Evolutionary conservation across 768 basidiomycete species (phyloP).

Genomic region (Amanita rubescens): DNA sequence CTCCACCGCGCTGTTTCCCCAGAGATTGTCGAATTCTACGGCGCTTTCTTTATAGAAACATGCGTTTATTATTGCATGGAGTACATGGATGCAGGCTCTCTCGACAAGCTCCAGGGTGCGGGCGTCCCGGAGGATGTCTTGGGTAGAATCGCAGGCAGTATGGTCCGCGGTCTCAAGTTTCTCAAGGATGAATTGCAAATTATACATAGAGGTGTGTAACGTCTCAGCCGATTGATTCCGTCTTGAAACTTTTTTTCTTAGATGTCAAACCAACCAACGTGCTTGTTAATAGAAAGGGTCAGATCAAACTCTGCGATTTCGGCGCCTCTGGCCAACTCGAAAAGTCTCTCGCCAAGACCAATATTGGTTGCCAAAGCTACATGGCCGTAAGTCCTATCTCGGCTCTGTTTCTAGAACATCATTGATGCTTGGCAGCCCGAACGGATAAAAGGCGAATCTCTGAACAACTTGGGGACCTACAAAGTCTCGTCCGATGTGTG

Average conservation of each 20-base stretch:
- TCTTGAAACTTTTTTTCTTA: constrained; percentile 39
- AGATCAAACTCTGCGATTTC: constrained; percentile 95
- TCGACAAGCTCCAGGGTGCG: constrained; percentile 68
- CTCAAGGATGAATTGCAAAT: constrained; percentile 92
- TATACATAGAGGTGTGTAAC: constrained; percentile 42
- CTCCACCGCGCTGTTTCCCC: constrained; percentile 88
- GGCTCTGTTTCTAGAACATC: neutral
- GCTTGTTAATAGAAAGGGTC: constrained; percentile 79
- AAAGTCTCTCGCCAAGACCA: constrained; percentile 93
- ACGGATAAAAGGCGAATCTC: constrained; percentile 91
- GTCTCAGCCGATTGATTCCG: neutral
- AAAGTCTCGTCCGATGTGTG: constrained; percentile 97
- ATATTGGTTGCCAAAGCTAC: constrained; percentile 97
- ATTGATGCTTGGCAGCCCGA: constrained; percentile 56
- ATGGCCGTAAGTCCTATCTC: constrained; percentile 72
- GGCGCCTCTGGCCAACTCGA: constrained; percentile 99
- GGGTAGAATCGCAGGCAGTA: constrained; percentile 68
- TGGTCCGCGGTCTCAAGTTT: constrained; percentile 89
- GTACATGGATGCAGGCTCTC: constrained; percentile 97
- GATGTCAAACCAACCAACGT: constrained; percentile 96
- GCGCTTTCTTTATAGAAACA: constrained; percentile 99
- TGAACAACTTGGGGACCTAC: constrained; percentile 80
- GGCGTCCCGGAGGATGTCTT: constrained; percentile 77
- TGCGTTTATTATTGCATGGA: constrained; percentile 99
- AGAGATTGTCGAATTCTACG: constrained; percentile 97